A percentile compares a stretch with the other conserved stretches of the same genome.
phyloP scores from a whole-genome alignment of 345 rosid species.

The Psidium friedrichsthalianum region DNA sequence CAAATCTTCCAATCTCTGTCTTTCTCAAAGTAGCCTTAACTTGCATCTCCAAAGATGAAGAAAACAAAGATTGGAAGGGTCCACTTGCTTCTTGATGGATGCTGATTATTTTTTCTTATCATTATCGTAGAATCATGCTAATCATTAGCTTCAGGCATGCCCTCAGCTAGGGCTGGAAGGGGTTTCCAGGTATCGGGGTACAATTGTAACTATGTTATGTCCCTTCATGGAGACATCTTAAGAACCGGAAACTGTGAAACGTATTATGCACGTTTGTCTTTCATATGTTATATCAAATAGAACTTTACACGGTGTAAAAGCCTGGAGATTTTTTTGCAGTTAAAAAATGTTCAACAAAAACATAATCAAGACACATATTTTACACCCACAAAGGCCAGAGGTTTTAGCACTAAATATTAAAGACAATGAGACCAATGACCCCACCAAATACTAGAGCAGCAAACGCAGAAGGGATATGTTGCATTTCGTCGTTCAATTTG shows the following conservation, averaged over 20 bases:
- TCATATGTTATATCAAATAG: neutral
- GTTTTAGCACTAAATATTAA: conserved; percentile 52
- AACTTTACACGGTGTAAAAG: conserved; percentile 34
- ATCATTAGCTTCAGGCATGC: no score
- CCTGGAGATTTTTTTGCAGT: neutral
- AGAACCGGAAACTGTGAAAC: neutral
- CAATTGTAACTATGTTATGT: neutral
- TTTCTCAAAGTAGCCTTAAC: no score
- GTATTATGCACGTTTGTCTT: neutral
- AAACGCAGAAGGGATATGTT: conserved; percentile 59
- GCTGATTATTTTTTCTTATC: no score
- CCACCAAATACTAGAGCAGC: conserved; percentile 57
- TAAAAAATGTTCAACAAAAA: neutral
- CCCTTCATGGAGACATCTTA: no score
- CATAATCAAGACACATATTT: conserved; percentile 30
- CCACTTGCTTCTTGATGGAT: no score
- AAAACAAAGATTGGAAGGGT: no score
- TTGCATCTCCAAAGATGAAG: no score
- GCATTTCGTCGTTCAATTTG: conserved; percentile 15
- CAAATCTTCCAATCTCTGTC: no score
- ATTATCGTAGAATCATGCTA: no score
- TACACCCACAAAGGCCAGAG: conserved; percentile 61
- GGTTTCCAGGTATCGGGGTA: neutral
- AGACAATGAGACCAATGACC: conserved; percentile 52
- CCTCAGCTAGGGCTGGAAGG: neutral